phyloP scores from a whole-genome alignment of 441 rosid species.

The Jatropha podagrica region DNA sequence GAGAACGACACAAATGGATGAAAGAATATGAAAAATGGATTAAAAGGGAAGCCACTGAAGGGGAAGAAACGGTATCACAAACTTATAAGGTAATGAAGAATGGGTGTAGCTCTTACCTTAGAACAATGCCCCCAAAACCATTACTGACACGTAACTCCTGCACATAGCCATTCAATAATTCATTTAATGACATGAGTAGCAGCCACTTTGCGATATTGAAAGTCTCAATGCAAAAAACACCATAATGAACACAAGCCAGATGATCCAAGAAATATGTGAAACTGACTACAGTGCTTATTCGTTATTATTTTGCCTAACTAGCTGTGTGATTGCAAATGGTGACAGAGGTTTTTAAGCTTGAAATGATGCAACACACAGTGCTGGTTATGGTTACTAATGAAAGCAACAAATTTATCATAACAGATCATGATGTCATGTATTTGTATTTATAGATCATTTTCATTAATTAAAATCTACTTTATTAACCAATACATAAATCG shows the following conservation, averaged over 20 bases:
- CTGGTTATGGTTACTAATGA: not conserved
- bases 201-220: not conserved
- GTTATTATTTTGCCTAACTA: not conserved
- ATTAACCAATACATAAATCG: not conserved
- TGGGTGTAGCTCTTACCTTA: conserved; percentile 52
- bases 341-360: not conserved
- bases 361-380: not conserved
- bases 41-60: not conserved
- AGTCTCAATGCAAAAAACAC: not conserved
- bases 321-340: not conserved
- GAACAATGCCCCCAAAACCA: conserved; percentile 86
- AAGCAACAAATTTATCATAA: not conserved
- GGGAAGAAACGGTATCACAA: not conserved
- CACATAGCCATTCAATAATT: conserved; percentile 27
- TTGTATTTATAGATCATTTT: too few relatives aligned
- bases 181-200: conserved; percentile 14
- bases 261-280: too few relatives aligned
- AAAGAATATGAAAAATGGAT: not conserved
- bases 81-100: conserved; percentile 8
- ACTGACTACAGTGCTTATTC: too few relatives aligned
- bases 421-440: too few relatives aligned
- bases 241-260: too few relatives aligned
- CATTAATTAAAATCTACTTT: not conserved
- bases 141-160: conserved; percentile 84
- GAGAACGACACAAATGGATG: not conserved